Base-by-base conservation (phyloP, 352 stramenopile species). In the Globisporangium perplexum region DNA sequence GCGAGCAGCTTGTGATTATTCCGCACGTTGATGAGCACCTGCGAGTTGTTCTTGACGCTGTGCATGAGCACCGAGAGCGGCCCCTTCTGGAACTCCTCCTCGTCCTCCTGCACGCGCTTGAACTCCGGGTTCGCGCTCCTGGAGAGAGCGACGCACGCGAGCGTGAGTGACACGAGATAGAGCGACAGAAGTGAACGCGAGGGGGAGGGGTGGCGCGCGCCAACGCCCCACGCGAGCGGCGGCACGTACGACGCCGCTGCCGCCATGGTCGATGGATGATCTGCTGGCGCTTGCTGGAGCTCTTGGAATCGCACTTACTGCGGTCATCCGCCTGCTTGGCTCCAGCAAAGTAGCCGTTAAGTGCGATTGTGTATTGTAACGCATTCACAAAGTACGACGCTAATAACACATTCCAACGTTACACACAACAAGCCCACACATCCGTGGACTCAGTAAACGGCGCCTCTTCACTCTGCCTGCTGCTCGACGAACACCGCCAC, bases 1-100 rank as follows among this genome's bases (percentile, higher is more conserved):
- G 90, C 97, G 50, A 99, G 85, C 41, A 99, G 82, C 72, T 99
- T 99, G 83, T 99, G 98, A 78, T 99, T 99, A 80, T 99, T 99
- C 57, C 98, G 86, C 48, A 99, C 92, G 77, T 99, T 99, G 67
- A 99, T 98, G 15, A 99, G 84, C 53, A 99, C 95, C 76, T 99
- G 96, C 53, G 92, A 97, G 66, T 97, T 98, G 59, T 96, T 97
- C 71, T 98, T 97, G 20, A 99, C 96, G 63, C 93, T 97, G 54
- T 99, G 93, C 84, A 98, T 98, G 48, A 99, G 82, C 54, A 99
- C 88, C 30, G 87, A 98, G 36, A 99, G 88, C 52, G 97, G 97
- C 18, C 97, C 97, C 50, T 96, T 97, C 63, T 98, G 91, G 68
- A 99, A 97, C 64, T 97, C 92, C 57, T 97, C 79, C 65, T 96